These are phyloP conservation scores for Leccinum subspadiceum DNA, from an alignment of 1,284 basidiomycete genomes.

Conservation along the genomic window DNA sequence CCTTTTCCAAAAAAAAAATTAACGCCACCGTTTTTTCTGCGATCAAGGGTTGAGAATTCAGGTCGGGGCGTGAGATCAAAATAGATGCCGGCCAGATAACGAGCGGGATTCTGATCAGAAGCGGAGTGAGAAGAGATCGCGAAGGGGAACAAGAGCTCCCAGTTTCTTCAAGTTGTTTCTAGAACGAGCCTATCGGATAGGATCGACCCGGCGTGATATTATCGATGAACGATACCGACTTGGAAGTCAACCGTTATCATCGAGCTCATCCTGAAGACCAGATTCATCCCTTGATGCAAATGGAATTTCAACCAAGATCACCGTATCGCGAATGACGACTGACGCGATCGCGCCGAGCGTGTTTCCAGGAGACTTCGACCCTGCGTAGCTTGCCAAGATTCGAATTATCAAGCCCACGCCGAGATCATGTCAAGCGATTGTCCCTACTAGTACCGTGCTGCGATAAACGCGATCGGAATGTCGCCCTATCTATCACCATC, in stretches of 20 bases:
- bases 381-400: neutral
- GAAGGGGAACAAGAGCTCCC: neutral
- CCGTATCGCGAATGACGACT: neutral
- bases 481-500: neutral
- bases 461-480: neutral
- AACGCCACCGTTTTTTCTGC: slow-evolving; percentile 1
- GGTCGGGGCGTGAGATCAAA: neutral
- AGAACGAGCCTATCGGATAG: neutral
- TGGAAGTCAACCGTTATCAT: no score
- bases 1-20: neutral
- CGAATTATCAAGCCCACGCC: neutral
- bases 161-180: neutral
- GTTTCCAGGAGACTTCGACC: neutral
- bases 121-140: neutral
- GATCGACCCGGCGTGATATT: neutral
- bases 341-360: neutral
- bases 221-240: neutral
- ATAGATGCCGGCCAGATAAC: neutral
- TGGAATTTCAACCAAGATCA: neutral
- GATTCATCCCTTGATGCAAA: no score
- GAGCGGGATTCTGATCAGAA: neutral
- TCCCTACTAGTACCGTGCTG: neutral
- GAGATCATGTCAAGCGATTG: neutral
- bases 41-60: neutral
- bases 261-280: no score